Conservation (phyloP, 371 early-diverging fungal genomes). For the Nematocida sp. region DNA sequence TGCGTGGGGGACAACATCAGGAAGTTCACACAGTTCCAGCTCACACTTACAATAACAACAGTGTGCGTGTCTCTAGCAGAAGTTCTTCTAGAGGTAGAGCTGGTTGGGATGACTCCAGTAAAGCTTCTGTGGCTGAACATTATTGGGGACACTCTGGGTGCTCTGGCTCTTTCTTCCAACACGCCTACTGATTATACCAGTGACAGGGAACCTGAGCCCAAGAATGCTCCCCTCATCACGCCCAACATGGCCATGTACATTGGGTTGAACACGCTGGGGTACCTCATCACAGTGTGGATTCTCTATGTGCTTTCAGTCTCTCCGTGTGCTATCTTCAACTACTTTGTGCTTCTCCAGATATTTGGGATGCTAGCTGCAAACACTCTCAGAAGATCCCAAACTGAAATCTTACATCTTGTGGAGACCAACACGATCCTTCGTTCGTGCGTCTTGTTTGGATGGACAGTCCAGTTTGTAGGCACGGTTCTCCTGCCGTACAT, state of each 20-base stretch:
- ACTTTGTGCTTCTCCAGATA: slow-evolving; percentile 84
- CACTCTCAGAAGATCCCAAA: neutral
- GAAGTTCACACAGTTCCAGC: slow-evolving; percentile 87
- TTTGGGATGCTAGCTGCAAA: slow-evolving; percentile 67
- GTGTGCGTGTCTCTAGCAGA: slow-evolving; percentile 68
- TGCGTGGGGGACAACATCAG: slow-evolving; percentile 82
- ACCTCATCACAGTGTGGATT: slow-evolving; percentile 67
- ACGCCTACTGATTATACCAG: slow-evolving; percentile 71
- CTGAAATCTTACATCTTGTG: neutral
- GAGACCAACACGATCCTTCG: neutral
- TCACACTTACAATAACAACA: slow-evolving; percentile 81
- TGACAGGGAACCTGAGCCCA: slow-evolving; percentile 71
- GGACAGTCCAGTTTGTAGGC: neutral
- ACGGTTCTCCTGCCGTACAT: neutral
- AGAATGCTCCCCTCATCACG: slow-evolving; percentile 73
- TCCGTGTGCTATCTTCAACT: slow-evolving; percentile 78
- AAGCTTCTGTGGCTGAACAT: slow-evolving; percentile 76
- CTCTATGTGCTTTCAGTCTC: slow-evolving; percentile 66
- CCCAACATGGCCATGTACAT: slow-evolving; percentile 82
- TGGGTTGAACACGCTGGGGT: slow-evolving; percentile 74
- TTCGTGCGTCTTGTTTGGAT: neutral
- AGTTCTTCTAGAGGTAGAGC: slow-evolving; percentile 66
- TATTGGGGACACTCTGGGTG: slow-evolving; percentile 75
- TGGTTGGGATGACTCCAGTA: slow-evolving; percentile 70
- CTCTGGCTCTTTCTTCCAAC: slow-evolving; percentile 76